Evolutionary conservation across 2,329 filamentous ascomycete species (phyloP).

Genomic region (Sporothrix mexicana): DNA sequence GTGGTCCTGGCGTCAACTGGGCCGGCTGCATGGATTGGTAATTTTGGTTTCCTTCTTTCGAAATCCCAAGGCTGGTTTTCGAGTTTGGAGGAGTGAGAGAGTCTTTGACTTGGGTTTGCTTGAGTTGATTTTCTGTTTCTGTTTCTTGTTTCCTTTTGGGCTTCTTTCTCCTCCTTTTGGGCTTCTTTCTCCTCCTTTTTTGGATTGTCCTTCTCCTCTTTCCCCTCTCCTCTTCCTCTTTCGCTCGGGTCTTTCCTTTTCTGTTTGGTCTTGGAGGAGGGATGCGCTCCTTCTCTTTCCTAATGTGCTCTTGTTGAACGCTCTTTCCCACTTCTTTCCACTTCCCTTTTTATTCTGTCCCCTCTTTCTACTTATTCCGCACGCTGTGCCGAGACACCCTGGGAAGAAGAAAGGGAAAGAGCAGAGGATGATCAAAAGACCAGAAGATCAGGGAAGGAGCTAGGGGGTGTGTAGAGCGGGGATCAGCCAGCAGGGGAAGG

Average conservation of each 20-base stretch:
- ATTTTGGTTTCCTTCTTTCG: neutral
- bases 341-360: too few species aligned
- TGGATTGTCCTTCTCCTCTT: neutral
- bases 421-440: conserved; percentile 10
- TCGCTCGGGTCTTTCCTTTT: neutral
- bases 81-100: neutral
- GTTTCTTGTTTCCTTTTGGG: neutral
- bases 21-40: conserved; percentile 27
- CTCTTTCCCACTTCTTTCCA: neutral
- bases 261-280: neutral
- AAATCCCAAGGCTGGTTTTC: neutral
- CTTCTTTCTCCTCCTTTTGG: neutral
- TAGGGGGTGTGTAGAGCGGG: neutral
- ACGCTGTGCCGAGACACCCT: conserved; percentile 1
- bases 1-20: conserved; percentile 26
- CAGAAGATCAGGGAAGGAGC: neutral
- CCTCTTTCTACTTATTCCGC: neutral
- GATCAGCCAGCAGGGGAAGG: neutral
- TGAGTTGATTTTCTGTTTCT: neutral
- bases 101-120: too few species aligned
- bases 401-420: conserved; percentile 7
- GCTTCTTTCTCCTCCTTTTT: neutral
- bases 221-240: neutral
- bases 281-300: neutral
- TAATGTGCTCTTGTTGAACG: neutral